Base-by-base conservation (phyloP, 306 rosid species). In the Cucurbita maxima region DNA sequence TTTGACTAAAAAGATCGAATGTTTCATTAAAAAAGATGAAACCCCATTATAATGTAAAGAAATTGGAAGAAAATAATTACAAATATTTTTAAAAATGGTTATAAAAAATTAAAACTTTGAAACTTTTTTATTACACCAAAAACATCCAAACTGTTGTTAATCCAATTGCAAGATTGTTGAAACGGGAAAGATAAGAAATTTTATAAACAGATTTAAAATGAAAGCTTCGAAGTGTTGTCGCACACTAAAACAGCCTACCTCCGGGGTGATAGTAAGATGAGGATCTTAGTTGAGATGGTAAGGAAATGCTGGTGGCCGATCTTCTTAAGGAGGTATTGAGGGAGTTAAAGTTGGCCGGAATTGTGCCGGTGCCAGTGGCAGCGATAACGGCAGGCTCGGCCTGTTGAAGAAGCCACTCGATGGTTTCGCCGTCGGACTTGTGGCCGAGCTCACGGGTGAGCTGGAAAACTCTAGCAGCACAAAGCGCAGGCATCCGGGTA, bases 321-420 rank as follows among this genome's bases (percentile, higher is more conserved):
- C 76, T 56, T 55, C 76, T 72, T 5, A 72, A 19, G 7, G 76
- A 72, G 1, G 63, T 55, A 43, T 37, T 72, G 52, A 72, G 63
- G 11, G 76, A 72, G 52, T 55, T 53, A 40, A 53, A 72, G 64
- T 72, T 72, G 0, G 76, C 76, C 6, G 76, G 76, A 2, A 72
- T 72, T 0, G 76, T 72, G 3, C 76, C 76, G 2, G 76, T 72
- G 1, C 76, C 76, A 0, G 76, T 72, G 18, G 76, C 76, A 10
- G 76, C 76, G 9, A 72, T 72, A 15, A 72, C 76, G 0, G 76
- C 61, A 3, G 76, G 76, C 64, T 72, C 76, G 5, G 76, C 76
- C 14, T 72, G 76, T 4, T 72, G 76, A 57, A 72, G 76, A n/a
- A 72, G 76, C 76, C 76, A 72, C 63, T 72, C 76, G 14, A 72